Percentiles rank a stretch among this genome's conserved stretches.
phyloP scores from a whole-genome alignment of 179 eudicot species.

The Camellia oleifera region DNA sequence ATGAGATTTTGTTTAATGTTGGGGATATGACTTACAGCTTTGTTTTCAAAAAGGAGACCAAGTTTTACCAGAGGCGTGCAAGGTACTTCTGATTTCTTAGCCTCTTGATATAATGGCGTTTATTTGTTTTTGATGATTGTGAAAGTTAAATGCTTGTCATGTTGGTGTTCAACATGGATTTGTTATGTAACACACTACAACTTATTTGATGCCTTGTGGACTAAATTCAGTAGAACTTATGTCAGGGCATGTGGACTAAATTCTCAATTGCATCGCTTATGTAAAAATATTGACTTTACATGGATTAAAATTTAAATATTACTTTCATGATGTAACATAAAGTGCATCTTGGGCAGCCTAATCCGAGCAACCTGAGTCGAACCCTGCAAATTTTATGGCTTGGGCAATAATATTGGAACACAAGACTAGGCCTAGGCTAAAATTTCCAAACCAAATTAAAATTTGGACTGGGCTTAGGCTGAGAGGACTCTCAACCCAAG shows the following conservation, averaged over 20 bases:
- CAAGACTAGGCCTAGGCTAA: too few species aligned
- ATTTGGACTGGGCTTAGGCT: too few species aligned
- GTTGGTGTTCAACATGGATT: not conserved
- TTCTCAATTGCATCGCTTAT: not conserved
- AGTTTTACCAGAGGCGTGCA: conserved; percentile 77
- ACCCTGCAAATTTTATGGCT: too few species aligned
- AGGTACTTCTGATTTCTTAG: conserved; percentile 42
- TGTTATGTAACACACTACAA: not conserved
- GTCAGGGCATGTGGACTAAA: not conserved
- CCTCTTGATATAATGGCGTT: not conserved
- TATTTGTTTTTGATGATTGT: not conserved
- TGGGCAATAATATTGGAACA: too few species aligned
- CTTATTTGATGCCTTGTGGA: not conserved
- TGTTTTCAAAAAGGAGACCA: conserved; percentile 58
- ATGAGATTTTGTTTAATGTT: not conserved
- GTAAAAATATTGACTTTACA: not conserved
- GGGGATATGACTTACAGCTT: conserved; percentile 51
- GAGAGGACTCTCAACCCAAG: too few species aligned
- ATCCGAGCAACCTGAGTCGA: too few species aligned
- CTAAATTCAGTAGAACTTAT: not conserved
- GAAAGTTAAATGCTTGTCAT: not conserved
- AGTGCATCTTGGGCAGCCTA: too few species aligned
- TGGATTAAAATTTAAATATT: not conserved
- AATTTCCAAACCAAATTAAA: too few species aligned
- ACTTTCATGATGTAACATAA: too few species aligned